Evolutionary conservation across 2,329 filamentous ascomycete species (phyloP).

Genomic region (Blastomyces silverae): DNA sequence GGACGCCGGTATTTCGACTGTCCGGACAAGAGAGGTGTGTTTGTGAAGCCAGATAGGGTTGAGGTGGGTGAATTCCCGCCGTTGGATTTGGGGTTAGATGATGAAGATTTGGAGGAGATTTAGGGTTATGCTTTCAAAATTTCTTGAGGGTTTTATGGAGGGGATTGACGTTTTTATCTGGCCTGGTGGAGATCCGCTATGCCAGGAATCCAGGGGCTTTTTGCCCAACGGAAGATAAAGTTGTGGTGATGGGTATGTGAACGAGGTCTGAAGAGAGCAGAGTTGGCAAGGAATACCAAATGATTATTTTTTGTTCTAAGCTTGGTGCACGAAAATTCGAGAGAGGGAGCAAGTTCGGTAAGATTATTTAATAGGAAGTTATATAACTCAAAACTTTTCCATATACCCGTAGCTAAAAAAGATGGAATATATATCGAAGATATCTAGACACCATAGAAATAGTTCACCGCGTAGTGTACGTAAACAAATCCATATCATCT

Average conservation of each 20-base stretch:
- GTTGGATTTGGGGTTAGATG: conserved; percentile 46
- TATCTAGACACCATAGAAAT: background rate
- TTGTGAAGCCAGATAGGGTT: conserved; percentile 56
- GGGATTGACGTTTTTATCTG: background rate
- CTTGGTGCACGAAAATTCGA: background rate
- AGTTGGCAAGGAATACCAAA: background rate
- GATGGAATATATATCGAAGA: background rate
- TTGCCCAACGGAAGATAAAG: background rate
- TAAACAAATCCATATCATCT: background rate
- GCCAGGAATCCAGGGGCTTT: background rate
- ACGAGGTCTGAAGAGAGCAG: background rate
- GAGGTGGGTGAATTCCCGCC: conserved; percentile 55
- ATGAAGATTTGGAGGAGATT: conserved; percentile 52
- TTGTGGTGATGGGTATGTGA: background rate
- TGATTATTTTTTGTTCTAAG: background rate
- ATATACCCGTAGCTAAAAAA: background rate
- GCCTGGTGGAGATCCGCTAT: background rate
- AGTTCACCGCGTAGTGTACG: background rate
- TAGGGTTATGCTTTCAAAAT: conserved; percentile 22
- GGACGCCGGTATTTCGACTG: conserved; percentile 51
- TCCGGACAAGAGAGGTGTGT: conserved; percentile 50
- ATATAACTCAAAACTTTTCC: background rate
- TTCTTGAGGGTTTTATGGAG: background rate
- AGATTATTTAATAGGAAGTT: background rate
- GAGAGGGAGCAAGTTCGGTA: no score